Base-by-base conservation (phyloP, 1,284 basidiomycete species). In the Trichosporon sp. region DNA sequence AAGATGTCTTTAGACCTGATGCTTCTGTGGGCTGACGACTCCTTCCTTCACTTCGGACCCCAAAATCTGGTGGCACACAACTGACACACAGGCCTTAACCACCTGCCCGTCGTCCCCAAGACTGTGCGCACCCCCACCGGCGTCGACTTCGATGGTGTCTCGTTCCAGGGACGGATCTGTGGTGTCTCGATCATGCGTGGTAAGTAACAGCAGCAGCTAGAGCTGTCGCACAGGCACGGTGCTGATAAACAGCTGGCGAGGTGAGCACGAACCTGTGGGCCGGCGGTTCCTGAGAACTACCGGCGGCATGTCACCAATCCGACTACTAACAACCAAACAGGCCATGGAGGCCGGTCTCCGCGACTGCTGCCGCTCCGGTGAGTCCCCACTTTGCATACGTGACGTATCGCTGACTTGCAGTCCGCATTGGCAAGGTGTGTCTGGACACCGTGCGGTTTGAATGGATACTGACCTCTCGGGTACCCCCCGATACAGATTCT, bases 271-370 rank as follows among this genome's bases (percentile, higher is more conserved):
- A 16, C 43, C 32, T 19, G 6, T 16, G 56, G 37, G 1, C 46
- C 40, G 35, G 70, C 32, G 51, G 66, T 54, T 54, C 19, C 51
- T 35, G 14, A 63, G 31, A 61, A 37, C 7, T 12, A 14, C 31
- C 21, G 32, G 14, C 14, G 59, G 5, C 16, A 35, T 63, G 31
- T 12, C 32, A 8, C 59, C 35, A 5, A 16, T 6, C 32, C 21
- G 4, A 31, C 21, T 35, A n/a, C 40, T 63, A 56, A 73, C 68
- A 71, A 43, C 69, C n/a, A 38, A 19, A 19, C 72, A 94, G 92
- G 93, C 93, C 1, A 96, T 96, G 93, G 93, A 96, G 83, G 92
- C 91, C 6, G 96, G 96, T 63, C 86, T 99, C 73, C 88, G 96
- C 68, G 96, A 98, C 66, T 98, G 96, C 85, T 91, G 96, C 78